phyloP scores from a whole-genome alignment of 306 rosid species.

The Vigna reflexopilosa region DNA sequence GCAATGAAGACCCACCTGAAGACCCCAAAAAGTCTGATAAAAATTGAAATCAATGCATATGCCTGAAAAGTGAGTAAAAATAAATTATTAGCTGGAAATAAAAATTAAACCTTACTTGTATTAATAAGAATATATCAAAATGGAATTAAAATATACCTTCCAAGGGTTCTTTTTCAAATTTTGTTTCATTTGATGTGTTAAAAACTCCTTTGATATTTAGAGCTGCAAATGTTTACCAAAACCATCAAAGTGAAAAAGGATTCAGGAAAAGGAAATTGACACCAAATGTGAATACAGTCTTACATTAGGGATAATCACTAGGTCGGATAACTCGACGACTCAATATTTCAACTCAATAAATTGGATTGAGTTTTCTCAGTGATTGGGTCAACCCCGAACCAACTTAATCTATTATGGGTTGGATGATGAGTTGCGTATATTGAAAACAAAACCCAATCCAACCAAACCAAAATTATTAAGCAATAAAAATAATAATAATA shows the following conservation, averaged over 20 bases:
- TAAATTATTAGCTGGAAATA: constrained; percentile 22
- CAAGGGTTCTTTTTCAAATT: constrained; percentile 90
- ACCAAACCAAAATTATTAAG: too few relatives aligned
- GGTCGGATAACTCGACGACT: too few relatives aligned
- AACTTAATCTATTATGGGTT: too few relatives aligned
- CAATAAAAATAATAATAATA: too few relatives aligned
- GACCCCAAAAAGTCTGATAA: constrained; percentile 97
- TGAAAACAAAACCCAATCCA: too few relatives aligned
- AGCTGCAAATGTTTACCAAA: constrained; percentile 63
- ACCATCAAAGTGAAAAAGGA: constrained; percentile 34
- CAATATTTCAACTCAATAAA: too few relatives aligned
- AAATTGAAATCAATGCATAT: constrained; percentile 97
- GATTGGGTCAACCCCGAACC: too few relatives aligned
- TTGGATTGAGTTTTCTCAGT: too few relatives aligned
- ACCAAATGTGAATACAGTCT: constrained; percentile 28
- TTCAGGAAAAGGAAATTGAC: constrained; percentile 40
- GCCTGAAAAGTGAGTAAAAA: constrained; percentile 61
- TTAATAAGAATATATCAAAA: constrained; percentile 35
- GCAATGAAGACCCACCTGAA: constrained; percentile 67
- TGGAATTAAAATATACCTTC: constrained; percentile 60
- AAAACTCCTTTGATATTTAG: constrained; percentile 97
- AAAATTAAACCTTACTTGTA: constrained; percentile 6
- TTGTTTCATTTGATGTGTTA: constrained; percentile 95
- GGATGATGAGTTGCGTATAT: too few relatives aligned
- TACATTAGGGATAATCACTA: neutral